Conservation (phyloP, 1,284 basidiomycete genomes). For the Microbotryomycetes sp. region DNA sequence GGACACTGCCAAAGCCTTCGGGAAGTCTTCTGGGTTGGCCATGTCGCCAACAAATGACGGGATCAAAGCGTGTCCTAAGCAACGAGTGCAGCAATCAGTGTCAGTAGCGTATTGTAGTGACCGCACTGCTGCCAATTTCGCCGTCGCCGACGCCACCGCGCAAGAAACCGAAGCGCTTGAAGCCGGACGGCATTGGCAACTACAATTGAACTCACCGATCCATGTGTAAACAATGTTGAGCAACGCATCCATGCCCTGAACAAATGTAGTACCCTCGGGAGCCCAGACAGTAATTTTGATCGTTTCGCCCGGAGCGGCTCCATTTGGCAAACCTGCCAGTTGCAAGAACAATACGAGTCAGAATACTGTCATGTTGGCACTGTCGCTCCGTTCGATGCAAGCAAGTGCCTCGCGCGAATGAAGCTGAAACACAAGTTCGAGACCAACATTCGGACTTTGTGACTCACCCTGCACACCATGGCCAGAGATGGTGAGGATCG, state of each 20-base stretch:
- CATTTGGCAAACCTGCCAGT: constrained; percentile 30
- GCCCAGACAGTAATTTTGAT: constrained; percentile 39
- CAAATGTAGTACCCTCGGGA: constrained; percentile 51
- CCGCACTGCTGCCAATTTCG: constrained; percentile 51
- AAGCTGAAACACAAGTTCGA: constrained; percentile 32
- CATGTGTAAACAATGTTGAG: constrained; percentile 42
- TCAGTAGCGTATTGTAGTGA: no score
- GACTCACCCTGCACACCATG: constrained; percentile 22
- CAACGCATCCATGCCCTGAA: constrained; percentile 49
- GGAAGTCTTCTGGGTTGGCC: constrained; percentile 57
- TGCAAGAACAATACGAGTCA: neutral
- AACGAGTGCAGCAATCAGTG: no score
- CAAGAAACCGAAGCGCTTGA: constrained; percentile 49
- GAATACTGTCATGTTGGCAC: no score
- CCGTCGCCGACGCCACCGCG: no score
- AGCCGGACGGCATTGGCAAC: neutral
- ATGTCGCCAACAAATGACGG: constrained; percentile 51
- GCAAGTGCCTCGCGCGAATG: constrained; percentile 4
- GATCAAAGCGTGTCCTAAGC: constrained; percentile 56
- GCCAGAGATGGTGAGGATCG: constrained; percentile 30
- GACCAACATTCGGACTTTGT: no score
- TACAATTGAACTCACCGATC: neutral
- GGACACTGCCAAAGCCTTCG: constrained; percentile 43
- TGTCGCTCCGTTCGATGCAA: no score
- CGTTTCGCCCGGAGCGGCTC: constrained; percentile 26